A percentile compares a stretch with the other conserved stretches of the same genome.
These are phyloP conservation scores for Pseudocercospora crystallina DNA, from an alignment of 2,329 filamentous ascomycete genomes.

Conservation along the genomic window DNA sequence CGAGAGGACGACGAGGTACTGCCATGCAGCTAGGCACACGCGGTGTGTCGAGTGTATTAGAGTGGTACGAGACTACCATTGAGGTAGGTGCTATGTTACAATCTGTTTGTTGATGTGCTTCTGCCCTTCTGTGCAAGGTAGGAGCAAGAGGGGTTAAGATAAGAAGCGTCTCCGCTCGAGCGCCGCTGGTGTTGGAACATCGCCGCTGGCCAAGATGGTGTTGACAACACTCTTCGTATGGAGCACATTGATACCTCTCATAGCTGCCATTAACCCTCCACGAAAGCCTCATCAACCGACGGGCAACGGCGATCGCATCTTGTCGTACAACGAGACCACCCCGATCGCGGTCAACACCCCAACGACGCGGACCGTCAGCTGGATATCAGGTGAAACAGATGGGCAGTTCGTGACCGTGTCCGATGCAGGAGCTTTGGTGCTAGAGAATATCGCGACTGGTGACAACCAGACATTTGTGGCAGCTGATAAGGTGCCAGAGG, in stretches of 20 bases:
- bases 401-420: constrained; percentile 60
- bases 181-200: too few species aligned
- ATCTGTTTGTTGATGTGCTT: too few species aligned
- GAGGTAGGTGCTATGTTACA: too few species aligned
- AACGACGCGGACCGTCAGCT: constrained; percentile 37
- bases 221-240: constrained; percentile 8
- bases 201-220: constrained; percentile 7
- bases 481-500: constrained; percentile 57
- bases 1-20: too few species aligned
- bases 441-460: constrained; percentile 62
- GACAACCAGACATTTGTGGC: constrained; percentile 58
- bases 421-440: constrained; percentile 54
- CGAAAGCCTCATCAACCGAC: constrained; percentile 19
- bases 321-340: constrained; percentile 23
- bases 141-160: too few species aligned
- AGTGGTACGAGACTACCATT: too few species aligned
- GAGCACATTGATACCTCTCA: constrained; percentile 10
- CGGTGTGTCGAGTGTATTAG: too few species aligned
- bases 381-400: constrained; percentile 60
- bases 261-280: constrained; percentile 18
- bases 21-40: too few species aligned
- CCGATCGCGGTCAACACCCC: constrained; percentile 14
- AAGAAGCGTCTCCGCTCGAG: too few species aligned
- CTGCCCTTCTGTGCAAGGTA: too few species aligned
- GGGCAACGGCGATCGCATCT: constrained; percentile 16